Conservation (phyloP, 768 basidiomycete species). For the Hemileccinum rubropunctum region DNA sequence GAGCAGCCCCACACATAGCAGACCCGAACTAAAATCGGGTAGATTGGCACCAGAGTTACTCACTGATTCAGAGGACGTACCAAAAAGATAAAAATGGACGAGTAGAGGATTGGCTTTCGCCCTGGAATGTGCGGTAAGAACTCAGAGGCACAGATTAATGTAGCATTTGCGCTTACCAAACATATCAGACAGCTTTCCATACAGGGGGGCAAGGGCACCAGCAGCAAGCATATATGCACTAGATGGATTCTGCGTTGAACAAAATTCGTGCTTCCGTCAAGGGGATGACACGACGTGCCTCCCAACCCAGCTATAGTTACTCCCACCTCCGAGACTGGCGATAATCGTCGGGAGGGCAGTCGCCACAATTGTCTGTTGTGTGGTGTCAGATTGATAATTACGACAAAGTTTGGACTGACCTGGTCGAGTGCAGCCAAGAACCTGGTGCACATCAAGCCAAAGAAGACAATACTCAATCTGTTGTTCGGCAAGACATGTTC, state of each 20-base stretch:
- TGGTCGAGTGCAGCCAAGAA: conserved; percentile 56
- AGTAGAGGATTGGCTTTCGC: conserved; percentile 69
- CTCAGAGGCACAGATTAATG: background rate
- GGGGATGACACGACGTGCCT: conserved; percentile 38
- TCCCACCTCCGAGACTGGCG: conserved; percentile 56
- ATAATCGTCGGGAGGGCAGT: conserved; percentile 80
- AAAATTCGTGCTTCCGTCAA: background rate
- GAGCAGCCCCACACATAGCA: conserved; percentile 76
- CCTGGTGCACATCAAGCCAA: conserved; percentile 30
- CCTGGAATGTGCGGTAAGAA: conserved; percentile 31
- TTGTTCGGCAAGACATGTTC: conserved; percentile 49
- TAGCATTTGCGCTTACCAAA: conserved; percentile 26
- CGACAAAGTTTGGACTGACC: conserved; percentile 29
- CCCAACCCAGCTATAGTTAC: conserved; percentile 70
- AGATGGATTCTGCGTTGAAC: background rate
- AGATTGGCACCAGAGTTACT: background rate
- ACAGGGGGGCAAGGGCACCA: conserved; percentile 64
- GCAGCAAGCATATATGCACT: conserved; percentile 76
- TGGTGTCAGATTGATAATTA: background rate
- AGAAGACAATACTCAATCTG: conserved; percentile 22
- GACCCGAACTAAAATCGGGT: conserved; percentile 54
- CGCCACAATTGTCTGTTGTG: conserved; percentile 57
- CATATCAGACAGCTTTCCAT: conserved; percentile 74
- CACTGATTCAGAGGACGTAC: conserved; percentile 34
- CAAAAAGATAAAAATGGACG: conserved; percentile 65